Conservation (phyloP, 306 rosid genomes). For the Hippophae tibetana region DNA sequence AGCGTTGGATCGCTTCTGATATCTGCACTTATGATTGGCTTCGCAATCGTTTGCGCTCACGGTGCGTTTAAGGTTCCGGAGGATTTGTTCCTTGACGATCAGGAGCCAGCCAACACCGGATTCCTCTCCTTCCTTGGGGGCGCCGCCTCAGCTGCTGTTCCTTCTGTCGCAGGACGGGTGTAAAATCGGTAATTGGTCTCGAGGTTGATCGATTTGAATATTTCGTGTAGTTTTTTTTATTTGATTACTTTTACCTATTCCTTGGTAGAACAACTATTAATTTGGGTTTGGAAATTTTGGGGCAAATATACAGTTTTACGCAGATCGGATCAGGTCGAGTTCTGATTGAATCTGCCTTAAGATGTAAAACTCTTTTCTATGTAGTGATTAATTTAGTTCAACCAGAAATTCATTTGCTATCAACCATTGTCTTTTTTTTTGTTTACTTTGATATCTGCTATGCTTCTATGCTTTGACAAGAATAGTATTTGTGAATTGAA, state of each 20-base stretch:
- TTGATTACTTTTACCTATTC: slow-evolving; percentile 15
- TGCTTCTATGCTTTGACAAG: background rate
- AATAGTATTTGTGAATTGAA: no score
- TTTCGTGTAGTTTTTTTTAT: slow-evolving; percentile 8
- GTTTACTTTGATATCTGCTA: background rate
- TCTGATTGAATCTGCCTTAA: background rate
- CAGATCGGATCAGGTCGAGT: slow-evolving; percentile 21
- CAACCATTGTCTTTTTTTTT: no score
- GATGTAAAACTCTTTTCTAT: slow-evolving; percentile 14
- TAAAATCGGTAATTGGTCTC: slow-evolving; percentile 24
- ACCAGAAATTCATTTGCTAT: background rate
- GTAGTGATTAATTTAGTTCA: background rate
- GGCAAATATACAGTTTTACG: slow-evolving; percentile 6
- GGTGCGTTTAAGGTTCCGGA: slow-evolving; percentile 90
- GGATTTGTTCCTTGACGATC: slow-evolving; percentile 84
- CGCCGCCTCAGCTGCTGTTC: slow-evolving; percentile 53
- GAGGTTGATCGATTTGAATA: slow-evolving; percentile 35
- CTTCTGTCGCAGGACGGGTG: slow-evolving; percentile 48
- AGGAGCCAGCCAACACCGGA: slow-evolving; percentile 64
- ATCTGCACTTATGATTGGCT: slow-evolving; percentile 65
- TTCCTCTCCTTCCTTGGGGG: slow-evolving; percentile 84
- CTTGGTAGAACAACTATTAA: slow-evolving; percentile 9
- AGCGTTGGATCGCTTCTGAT: slow-evolving; percentile 88
- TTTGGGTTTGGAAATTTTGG: slow-evolving; percentile 1
- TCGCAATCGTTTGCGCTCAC: slow-evolving; percentile 55